Percentiles rank a stretch among this genome's conserved stretches.
These are phyloP conservation scores for Meyerozyma elateridarum DNA, from an alignment of 1,139 yeast genomes.

Conservation along the genomic window DNA sequence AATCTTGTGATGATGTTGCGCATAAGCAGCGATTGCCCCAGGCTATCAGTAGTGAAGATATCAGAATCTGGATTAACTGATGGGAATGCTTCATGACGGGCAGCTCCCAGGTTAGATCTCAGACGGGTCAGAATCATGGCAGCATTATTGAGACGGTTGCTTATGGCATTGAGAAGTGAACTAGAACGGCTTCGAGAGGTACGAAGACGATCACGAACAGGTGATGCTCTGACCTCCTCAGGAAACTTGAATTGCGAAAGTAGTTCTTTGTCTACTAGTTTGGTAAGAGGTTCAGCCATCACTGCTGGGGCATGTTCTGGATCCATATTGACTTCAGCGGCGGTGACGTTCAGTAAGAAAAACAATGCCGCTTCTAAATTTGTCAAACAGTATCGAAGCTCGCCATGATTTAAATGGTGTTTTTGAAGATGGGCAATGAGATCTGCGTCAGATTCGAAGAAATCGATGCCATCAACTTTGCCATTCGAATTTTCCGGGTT, in stretches of 20 bases:
- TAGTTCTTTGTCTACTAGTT: constrained; percentile 7
- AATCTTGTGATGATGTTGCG: not conserved
- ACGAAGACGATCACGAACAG: constrained; percentile 1
- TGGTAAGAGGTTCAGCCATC: constrained; percentile 1
- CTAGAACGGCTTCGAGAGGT: constrained; percentile 1
- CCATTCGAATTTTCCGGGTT: constrained; percentile 14
- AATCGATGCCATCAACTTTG: constrained; percentile 13
- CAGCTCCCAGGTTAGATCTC: constrained; percentile 10
- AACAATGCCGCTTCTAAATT: constrained; percentile 41
- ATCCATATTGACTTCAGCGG: constrained; percentile 23
- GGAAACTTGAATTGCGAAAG: constrained; percentile 2
- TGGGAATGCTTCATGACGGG: no score
- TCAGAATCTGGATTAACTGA: no score
- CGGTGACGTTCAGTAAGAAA: constrained; percentile 35
- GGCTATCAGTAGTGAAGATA: no score
- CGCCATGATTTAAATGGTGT: constrained; percentile 36
- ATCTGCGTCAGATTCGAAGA: constrained; percentile 28
- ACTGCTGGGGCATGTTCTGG: constrained; percentile 8
- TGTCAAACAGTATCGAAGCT: constrained; percentile 35
- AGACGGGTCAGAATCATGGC: constrained; percentile 9
- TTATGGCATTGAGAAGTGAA: constrained; percentile 35
- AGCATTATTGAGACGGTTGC: constrained; percentile 24
- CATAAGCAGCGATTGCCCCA: constrained; percentile 4
- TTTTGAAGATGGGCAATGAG: constrained; percentile 25
- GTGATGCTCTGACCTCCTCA: not conserved